These are phyloP conservation scores for Plasmodium berghei DNA, from an alignment of 169 alveolate genomes.

Conservation along the genomic window DNA sequence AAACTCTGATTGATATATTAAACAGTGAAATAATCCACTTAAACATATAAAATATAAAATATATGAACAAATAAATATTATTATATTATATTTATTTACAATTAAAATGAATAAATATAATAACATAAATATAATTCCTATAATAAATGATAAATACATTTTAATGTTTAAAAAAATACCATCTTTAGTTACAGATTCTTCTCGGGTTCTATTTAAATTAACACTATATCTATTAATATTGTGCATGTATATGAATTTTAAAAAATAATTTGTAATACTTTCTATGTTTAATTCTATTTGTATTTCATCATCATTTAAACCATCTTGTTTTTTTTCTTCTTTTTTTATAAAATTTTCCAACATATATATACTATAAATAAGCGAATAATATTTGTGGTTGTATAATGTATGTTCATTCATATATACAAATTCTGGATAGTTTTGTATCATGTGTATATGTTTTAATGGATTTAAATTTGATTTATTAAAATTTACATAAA, in stretches of 20 bases:
- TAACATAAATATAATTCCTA: slow-evolving; percentile 9
- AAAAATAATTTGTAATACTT: slow-evolving; percentile 4
- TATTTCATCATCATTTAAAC: background rate
- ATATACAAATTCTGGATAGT: slow-evolving; percentile 44
- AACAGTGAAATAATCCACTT: slow-evolving; percentile 58
- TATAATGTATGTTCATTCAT: slow-evolving; percentile 13
- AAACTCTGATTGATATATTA: slow-evolving; percentile 27
- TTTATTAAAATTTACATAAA: slow-evolving; percentile 40
- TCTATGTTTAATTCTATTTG: slow-evolving; percentile 14
- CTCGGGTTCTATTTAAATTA: no score
- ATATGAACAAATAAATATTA: slow-evolving; percentile 43
- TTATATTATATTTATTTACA: slow-evolving; percentile 7
- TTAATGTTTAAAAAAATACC: background rate
- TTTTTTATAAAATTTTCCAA: slow-evolving; percentile 30
- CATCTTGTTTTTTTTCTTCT: background rate
- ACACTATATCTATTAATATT: background rate
- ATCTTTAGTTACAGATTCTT: background rate
- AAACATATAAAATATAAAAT: slow-evolving; percentile 18
- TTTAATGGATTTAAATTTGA: slow-evolving; percentile 22
- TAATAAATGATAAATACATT: background rate
- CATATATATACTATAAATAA: slow-evolving; percentile 1
- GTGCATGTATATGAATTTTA: slow-evolving; percentile 18
- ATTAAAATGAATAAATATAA: slow-evolving; percentile 15
- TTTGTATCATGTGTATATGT: slow-evolving; percentile 18
- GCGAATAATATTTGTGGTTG: background rate